Conservation (phyloP, 805 yeast species). For the Candida wancherniae region DNA sequence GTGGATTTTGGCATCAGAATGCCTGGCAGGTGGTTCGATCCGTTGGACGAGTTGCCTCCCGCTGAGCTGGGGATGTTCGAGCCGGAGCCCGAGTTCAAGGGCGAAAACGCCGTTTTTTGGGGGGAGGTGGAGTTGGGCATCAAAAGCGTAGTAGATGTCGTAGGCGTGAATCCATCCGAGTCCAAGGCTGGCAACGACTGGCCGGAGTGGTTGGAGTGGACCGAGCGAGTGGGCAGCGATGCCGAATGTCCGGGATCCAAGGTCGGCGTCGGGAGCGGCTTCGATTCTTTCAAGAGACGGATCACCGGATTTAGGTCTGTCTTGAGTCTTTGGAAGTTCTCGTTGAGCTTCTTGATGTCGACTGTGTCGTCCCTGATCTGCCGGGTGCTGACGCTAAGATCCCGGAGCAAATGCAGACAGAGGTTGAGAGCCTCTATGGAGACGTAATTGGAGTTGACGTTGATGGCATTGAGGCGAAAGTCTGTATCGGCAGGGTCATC, state of each 20-base stretch:
- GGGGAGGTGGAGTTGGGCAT: slow-evolving; percentile 4
- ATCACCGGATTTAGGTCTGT: slow-evolving; percentile 64
- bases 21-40: slow-evolving; percentile 1
- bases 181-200: slow-evolving; percentile 14
- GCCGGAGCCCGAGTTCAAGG: slow-evolving; percentile 1
- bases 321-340: slow-evolving; percentile 51
- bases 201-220: slow-evolving; percentile 8
- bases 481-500: slow-evolving; percentile 25
- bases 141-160: slow-evolving; percentile 7
- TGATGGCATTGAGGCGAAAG: slow-evolving; percentile 25
- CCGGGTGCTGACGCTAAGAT: slow-evolving; percentile 22
- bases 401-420: slow-evolving; percentile 33
- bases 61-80: slow-evolving; percentile 1
- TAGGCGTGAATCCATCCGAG: slow-evolving; percentile 8
- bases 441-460: slow-evolving; percentile 34
- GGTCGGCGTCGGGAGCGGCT: slow-evolving; percentile 66
- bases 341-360: slow-evolving; percentile 43
- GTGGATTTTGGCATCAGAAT: slow-evolving; percentile 1
- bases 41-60: slow-evolving; percentile 1
- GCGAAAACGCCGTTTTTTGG: slow-evolving; percentile 1
- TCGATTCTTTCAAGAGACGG: slow-evolving; percentile 56
- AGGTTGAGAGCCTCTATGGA: slow-evolving; percentile 34
- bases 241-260: slow-evolving; percentile 34
- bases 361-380: slow-evolving; percentile 15
- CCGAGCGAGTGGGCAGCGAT: slow-evolving; percentile 28